Base-by-base conservation (phyloP, 441 rosid species). In the Arabidopsis hybrid region DNA sequence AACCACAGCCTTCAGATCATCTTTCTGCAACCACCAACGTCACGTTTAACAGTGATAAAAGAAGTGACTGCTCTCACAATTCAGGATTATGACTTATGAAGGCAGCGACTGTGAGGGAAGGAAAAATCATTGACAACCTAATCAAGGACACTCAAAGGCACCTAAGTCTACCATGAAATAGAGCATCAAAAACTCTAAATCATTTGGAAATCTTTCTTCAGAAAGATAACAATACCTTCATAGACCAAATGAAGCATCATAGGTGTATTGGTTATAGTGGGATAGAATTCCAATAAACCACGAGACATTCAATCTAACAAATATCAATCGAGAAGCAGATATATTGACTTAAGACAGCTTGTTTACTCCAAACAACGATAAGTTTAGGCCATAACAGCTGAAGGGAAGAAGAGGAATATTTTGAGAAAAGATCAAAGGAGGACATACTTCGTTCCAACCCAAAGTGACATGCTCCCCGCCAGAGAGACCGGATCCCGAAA, bases 401-500 rank as follows among this genome's bases (percentile, higher is more conserved):
- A 57, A 16, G 16, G 29, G 32, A 11, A 50, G 60, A 45, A 21
- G 10, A 47, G 0, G 11, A 59, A 67, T 60, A n/a, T 26, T 38
- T 8, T 49, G 1, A 29, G 35, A 12, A 67, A 69, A 46, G 56
- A 35, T 43, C 4, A 35, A 34, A 53, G 14, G 43, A 65, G 62
- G 36, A 79, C 93, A 83, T 81, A 95, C 99, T 87, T 95, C 99
- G 78, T 91, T 73, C 89, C 94, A 91, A 31, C 99, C 99, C 78
- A 93, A 80, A 34, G 92, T 85, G 53, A 95, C 99, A 76, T 91
- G 87, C 47, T 93, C 99, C 75, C 99, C 99, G 1, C 93, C 98
- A 58, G 99, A 95, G 74, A 90, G 76, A 78, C 99, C 99, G 76
- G 99, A 95, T 71, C 99, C 99, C 50, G 98, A 90, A 83, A 95